These are phyloP conservation scores for Hymenoscyphus infarciens DNA, from an alignment of 2,329 filamentous ascomycete species.

Conservation along the genomic window DNA sequence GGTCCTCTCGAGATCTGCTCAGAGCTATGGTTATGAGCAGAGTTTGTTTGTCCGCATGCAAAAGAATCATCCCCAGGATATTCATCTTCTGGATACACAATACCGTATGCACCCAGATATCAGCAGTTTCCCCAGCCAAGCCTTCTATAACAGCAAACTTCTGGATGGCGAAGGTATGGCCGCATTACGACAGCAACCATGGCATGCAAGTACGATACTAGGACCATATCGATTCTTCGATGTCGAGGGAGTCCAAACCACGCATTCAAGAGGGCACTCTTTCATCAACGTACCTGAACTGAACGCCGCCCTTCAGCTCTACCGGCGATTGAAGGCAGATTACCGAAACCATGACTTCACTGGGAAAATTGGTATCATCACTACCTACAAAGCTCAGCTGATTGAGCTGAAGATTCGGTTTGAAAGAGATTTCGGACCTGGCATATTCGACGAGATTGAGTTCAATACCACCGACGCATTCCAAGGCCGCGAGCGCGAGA, in stretches of 20 bases:
- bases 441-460: slow-evolving; percentile 75
- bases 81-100: slow-evolving; percentile 94
- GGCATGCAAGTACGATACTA: slow-evolving; percentile 79
- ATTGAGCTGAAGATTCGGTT: slow-evolving; percentile 76
- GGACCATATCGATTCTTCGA: slow-evolving; percentile 97
- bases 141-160: slow-evolving; percentile 88
- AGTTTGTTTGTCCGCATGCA: slow-evolving; percentile 99
- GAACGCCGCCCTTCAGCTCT: slow-evolving; percentile 80
- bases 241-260: slow-evolving; percentile 81
- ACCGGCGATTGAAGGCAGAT: slow-evolving; percentile 72
- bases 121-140: slow-evolving; percentile 80
- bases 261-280: slow-evolving; percentile 79
- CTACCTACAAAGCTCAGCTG: slow-evolving; percentile 93
- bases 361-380: slow-evolving; percentile 93
- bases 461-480: slow-evolving; percentile 99
- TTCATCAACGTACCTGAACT: slow-evolving; percentile 86
- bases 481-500: slow-evolving; percentile 91
- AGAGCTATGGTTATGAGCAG: slow-evolving; percentile 92
- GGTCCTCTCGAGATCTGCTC: slow-evolving; percentile 89
- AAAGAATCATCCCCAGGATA: slow-evolving; percentile 78
- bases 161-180: slow-evolving; percentile 84
- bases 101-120: slow-evolving; percentile 99
- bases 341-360: slow-evolving; percentile 66
- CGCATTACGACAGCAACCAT: slow-evolving; percentile 69
- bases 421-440: slow-evolving; percentile 64